Conservation (phyloP, 768 basidiomycete genomes). For the Clitopilus hobsonii region DNA sequence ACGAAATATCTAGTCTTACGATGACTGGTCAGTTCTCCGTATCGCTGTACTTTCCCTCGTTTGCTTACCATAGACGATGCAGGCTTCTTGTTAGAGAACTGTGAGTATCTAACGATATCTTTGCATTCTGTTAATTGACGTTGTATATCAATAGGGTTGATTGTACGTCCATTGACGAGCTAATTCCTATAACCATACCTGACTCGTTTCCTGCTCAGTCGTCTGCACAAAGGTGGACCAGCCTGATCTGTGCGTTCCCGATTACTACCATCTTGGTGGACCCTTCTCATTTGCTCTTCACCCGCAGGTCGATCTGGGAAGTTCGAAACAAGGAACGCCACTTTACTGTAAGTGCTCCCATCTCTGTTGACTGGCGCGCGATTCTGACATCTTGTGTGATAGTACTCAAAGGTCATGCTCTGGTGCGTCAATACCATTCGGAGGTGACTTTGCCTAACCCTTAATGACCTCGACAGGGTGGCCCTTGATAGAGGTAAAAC, state of each 20-base stretch:
- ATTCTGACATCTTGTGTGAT: constrained; percentile 19
- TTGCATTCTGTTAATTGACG: too few relatives aligned
- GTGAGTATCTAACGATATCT: too few relatives aligned
- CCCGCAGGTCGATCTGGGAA: constrained; percentile 53
- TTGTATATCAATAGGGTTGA: constrained; percentile 47
- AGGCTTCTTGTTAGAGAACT: constrained; percentile 73
- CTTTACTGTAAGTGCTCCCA: constrained; percentile 60
- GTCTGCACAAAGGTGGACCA: constrained; percentile 70
- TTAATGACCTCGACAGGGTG: constrained; percentile 53
- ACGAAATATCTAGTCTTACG: constrained; percentile 25
- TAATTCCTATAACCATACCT: not conserved
- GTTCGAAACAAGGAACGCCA: constrained; percentile 82
- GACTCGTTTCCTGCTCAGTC: constrained; percentile 29
- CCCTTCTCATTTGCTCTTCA: constrained; percentile 2
- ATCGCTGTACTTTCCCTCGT: not conserved
- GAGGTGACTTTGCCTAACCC: not conserved
- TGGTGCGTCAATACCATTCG: constrained; percentile 43
- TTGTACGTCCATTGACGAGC: constrained; percentile 38
- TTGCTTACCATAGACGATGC: not conserved
- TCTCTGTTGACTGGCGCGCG: constrained; percentile 7
- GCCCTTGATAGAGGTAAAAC: constrained; percentile 83
- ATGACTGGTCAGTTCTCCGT: constrained; percentile 37
- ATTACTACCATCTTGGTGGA: constrained; percentile 33
- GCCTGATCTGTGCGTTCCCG: constrained; percentile 70
- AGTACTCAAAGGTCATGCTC: constrained; percentile 67